Evolutionary conservation across 106 monocot species (phyloP), one percentile per base, ranked within the genome.

Genomic region (Amphibolis antarctica): DNA sequence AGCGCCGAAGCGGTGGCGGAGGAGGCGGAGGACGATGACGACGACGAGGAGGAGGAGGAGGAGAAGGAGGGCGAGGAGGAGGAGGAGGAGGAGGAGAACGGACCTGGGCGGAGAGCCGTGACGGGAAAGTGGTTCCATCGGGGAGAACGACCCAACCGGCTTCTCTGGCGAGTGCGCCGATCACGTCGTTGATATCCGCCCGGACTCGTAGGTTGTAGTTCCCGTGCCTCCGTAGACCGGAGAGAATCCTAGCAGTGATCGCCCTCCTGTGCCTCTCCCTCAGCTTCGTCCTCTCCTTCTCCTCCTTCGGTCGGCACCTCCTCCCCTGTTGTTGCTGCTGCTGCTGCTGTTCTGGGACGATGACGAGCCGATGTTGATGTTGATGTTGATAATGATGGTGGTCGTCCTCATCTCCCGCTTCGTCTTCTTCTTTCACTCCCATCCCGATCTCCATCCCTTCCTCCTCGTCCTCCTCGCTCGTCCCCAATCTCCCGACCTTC

Each of bases 161-260:
- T 54, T 94, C 93, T 25, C 89, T 64, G 21, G 89, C 93, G 1
- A 94, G 88, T 7, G 93, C 85, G 45, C 77, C 83, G 76, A 94
- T 94, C 14, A 94, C 93, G 50, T 94, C 93, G 55, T 94, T 94
- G 66, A 94, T 94, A 59, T 94, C 93, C n/a, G 93, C 89, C 17
- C 93, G 46, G 0, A 86, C 89, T 5, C 93, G 59, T 4, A 94
- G 83, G 48, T 86, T 89, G 52, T 94, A 94, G 72, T 89, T 94
- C 20, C 93, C 93, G 73, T 94, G 89, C 13, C 83, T 82, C 28
- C 93, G 74, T 18, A 94, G 76, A 1, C 89, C 89, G 14, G 83
- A 63, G 13, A 94, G 75, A 52, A 94, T 94, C 66, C 83, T 65
- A 55, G 83, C 93, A 26, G 93, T 94, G 62, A 94, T 89, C 45